These are phyloP conservation scores for Salix exigua DNA, from an alignment of 345 rosid genomes.

Conservation along the genomic window DNA sequence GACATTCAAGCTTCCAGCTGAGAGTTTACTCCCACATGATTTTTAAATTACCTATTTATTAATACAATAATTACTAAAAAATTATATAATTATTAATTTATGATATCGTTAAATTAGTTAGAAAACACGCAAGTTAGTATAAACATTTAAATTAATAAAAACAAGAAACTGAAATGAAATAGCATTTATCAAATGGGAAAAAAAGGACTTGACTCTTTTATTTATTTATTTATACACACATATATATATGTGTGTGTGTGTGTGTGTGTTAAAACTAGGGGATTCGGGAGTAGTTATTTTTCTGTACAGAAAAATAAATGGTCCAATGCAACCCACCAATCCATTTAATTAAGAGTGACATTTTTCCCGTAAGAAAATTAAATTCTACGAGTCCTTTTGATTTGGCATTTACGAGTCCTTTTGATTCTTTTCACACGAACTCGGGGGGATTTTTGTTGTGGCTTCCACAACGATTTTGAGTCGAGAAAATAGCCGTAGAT, in stretches of 20 bases:
- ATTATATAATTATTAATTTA: no score
- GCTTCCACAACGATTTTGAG: background rate
- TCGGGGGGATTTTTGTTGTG: background rate
- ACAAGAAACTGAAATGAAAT: background rate
- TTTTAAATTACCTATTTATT: no score
- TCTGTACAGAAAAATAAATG: background rate
- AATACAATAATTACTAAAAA: no score
- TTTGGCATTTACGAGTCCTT: background rate
- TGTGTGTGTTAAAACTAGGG: no score
- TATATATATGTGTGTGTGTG: no score
- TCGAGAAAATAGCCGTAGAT: background rate
- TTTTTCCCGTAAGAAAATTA: background rate
- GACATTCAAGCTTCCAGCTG: no score
- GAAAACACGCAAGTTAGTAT: accelerated
- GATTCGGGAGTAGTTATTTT: background rate
- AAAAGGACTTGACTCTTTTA: background rate
- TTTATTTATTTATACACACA: no score
- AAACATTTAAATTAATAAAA: background rate
- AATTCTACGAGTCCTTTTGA: background rate
- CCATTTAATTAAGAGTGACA: background rate
- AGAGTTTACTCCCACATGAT: no score
- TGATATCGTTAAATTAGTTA: accelerated
- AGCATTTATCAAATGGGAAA: background rate
- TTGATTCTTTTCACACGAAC: background rate
- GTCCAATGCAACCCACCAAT: background rate